Conservation (phyloP, 805 yeast species). For the Hanseniaspora singularis region DNA sequence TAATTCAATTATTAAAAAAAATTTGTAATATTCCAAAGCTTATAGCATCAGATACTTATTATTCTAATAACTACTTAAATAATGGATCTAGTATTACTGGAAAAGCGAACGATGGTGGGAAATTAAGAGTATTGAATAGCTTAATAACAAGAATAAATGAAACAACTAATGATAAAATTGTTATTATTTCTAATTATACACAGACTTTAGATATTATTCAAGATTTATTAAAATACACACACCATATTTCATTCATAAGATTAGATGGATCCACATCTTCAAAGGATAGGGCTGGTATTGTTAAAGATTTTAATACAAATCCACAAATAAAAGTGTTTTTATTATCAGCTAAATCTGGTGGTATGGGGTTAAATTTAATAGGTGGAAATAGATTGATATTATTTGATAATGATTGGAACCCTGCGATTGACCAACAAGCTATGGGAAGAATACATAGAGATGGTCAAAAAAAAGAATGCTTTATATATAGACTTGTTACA, state of each 20-base stretch:
- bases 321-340: conserved; percentile 37
- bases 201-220: conserved; percentile 81
- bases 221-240: conserved; percentile 35
- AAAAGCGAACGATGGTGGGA: conserved; percentile 46
- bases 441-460: conserved; percentile 93
- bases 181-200: conserved; percentile 85
- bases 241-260: conserved; percentile 43
- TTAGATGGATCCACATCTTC: conserved; percentile 78
- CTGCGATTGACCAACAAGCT: conserved; percentile 82
- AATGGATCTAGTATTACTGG: conserved; percentile 1
- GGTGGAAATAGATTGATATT: conserved; percentile 81
- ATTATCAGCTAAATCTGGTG: conserved; percentile 84
- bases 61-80: conserved; percentile 16
- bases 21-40: conserved; percentile 74
- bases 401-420: conserved; percentile 96
- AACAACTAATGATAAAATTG: conserved; percentile 62
- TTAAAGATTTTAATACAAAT: conserved; percentile 52
- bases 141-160: conserved; percentile 40
- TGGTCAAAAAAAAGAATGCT: conserved; percentile 73
- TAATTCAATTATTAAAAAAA: conserved; percentile 66
- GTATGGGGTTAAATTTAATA: conserved; percentile 76
- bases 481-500: conserved; percentile 68
- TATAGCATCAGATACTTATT: conserved; percentile 36
- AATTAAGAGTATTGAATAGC: conserved; percentile 47
- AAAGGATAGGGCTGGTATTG: conserved; percentile 50